phyloP scores from a whole-genome alignment of 768 basidiomycete genomes.

The Botryobasidium botryosum region DNA sequence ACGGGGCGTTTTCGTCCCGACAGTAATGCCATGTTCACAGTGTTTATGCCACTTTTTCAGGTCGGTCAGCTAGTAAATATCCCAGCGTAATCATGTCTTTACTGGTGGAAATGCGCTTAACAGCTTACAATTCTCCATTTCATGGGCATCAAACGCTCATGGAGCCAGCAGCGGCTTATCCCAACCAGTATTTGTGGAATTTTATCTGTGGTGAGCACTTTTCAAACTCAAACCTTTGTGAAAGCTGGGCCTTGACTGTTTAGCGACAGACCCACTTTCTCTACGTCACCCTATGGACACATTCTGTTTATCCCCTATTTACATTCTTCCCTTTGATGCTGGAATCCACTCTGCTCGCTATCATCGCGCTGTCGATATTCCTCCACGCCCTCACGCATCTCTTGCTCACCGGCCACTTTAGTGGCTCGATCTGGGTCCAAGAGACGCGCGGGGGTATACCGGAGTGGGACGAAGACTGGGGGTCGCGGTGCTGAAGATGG shows the following conservation, averaged over 20 bases:
- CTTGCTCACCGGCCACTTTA: constrained; percentile 39
- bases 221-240: neutral
- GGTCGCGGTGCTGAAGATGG: constrained; percentile 49
- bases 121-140: constrained; percentile 49
- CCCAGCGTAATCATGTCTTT: neutral
- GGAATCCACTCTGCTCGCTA: constrained; percentile 41
- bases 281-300: neutral
- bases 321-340: constrained; percentile 23
- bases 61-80: constrained; percentile 21
- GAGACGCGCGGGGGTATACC: constrained; percentile 29
- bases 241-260: neutral
- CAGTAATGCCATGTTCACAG: constrained; percentile 53
- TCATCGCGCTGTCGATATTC: constrained; percentile 39
- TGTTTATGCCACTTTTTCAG: constrained; percentile 57
- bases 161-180: constrained; percentile 49
- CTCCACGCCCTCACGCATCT: constrained; percentile 53
- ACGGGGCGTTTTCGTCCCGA: constrained; percentile 46
- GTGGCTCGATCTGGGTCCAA: constrained; percentile 42
- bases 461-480: constrained; percentile 58
- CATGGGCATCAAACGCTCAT: constrained; percentile 43
- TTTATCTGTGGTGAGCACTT: constrained; percentile 29
- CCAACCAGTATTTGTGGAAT: constrained; percentile 48
- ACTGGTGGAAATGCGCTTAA: neutral
- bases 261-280: constrained; percentile 4
- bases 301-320: constrained; percentile 51